phyloP scores from a whole-genome alignment of 345 rosid genomes.

The Bretschneidera sinensis region DNA sequence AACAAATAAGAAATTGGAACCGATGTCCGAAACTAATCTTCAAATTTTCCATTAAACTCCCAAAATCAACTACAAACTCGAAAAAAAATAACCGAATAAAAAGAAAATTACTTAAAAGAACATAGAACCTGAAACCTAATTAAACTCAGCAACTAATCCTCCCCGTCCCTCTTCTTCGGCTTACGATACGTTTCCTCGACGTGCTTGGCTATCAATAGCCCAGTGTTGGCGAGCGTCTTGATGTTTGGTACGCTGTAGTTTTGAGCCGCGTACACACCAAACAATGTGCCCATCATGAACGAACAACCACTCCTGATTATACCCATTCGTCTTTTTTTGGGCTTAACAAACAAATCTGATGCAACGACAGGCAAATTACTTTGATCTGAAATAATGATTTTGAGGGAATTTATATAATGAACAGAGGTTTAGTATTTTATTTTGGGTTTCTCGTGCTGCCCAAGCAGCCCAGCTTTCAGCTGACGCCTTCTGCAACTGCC shows the following conservation, averaged over 20 bases:
- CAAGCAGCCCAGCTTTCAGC: no score
- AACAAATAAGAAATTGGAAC: neutral
- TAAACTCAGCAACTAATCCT: conserved; percentile 9
- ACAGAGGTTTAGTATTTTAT: no score
- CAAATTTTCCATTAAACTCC: neutral
- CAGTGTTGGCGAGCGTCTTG: conserved; percentile 43
- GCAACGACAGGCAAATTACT: neutral
- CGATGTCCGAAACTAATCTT: neutral
- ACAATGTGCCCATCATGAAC: conserved; percentile 41
- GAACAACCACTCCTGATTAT: conserved; percentile 42
- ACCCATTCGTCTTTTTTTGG: conserved; percentile 34
- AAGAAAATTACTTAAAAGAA: neutral
- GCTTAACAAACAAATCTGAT: neutral
- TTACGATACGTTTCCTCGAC: conserved; percentile 60
- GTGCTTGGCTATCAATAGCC: conserved; percentile 43
- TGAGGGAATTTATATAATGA: no score
- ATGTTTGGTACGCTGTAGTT: conserved; percentile 65
- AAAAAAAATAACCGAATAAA: no score
- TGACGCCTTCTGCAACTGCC: no score
- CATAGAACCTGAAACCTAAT: neutral
- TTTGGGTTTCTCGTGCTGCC: no score
- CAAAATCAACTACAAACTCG: neutral
- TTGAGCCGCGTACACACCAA: conserved; percentile 58
- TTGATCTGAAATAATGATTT: no score
- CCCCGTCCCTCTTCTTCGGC: conserved; percentile 45